A percentile compares a stretch with the other conserved stretches of the same genome.
Conservation (phyloP, 2,329 filamentous ascomycete species). For the Arthroderma uncinatum region DNA sequence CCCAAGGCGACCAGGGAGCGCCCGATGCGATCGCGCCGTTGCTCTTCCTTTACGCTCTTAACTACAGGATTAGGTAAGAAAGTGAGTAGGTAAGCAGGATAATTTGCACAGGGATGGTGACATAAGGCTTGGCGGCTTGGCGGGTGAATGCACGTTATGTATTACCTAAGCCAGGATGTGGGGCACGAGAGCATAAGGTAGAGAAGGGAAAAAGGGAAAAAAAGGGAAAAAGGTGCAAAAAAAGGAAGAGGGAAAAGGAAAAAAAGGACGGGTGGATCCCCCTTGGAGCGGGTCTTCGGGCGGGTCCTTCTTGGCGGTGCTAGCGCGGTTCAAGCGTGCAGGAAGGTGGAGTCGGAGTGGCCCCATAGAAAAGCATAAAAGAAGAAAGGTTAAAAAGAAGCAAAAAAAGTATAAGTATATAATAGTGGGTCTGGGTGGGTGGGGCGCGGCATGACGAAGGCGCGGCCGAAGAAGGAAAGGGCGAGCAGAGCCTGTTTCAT, state of each 20-base stretch:
- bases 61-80: background rate
- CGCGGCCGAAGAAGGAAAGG: background rate
- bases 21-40: background rate
- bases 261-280: constrained; percentile 3
- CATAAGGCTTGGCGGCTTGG: background rate
- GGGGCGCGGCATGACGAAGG: constrained; percentile 4
- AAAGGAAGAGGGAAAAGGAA: too few relatives aligned
- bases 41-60: background rate
- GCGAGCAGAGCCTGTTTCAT: background rate
- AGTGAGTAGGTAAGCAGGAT: background rate
- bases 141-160: background rate
- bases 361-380: too few relatives aligned
- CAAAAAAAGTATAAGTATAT: background rate
- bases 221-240: background rate
- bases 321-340: constrained; percentile 4
- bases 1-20: background rate
- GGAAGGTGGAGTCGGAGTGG: background rate
- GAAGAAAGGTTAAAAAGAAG: background rate
- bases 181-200: background rate
- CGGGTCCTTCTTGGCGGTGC: constrained; percentile 1
- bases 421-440: constrained; percentile 1
- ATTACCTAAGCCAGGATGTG: background rate
- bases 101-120: background rate
- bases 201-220: background rate
- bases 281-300: background rate